Conservation (phyloP, 2,329 filamentous ascomycete species). For the Bimuria novae-zelandiae region DNA sequence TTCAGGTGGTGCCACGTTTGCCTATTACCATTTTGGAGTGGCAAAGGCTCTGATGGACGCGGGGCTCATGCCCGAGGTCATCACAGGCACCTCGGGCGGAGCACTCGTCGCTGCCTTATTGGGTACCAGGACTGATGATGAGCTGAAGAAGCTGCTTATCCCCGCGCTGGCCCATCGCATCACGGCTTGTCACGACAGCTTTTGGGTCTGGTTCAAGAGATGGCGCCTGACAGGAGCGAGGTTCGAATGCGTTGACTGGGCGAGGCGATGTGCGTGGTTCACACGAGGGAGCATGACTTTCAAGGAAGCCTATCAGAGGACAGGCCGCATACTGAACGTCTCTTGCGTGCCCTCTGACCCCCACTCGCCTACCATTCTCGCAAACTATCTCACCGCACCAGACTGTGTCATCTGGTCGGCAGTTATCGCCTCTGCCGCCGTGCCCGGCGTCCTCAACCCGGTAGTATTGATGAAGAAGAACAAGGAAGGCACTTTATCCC, state of each 20-base stretch:
- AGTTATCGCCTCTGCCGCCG: slow-evolving; percentile 90
- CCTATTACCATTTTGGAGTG: slow-evolving; percentile 96
- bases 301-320: slow-evolving; percentile 89
- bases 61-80: slow-evolving; percentile 84
- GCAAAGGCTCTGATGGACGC: slow-evolving; percentile 88
- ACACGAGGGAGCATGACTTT: slow-evolving; percentile 91
- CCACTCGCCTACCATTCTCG: slow-evolving; percentile 87
- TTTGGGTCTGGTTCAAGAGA: slow-evolving; percentile 74
- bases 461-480: slow-evolving; percentile 91
- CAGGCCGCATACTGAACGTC: slow-evolving; percentile 92
- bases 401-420: slow-evolving; percentile 99
- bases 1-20: slow-evolving; percentile 91
- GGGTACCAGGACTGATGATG: slow-evolving; percentile 87
- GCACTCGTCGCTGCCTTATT: slow-evolving; percentile 86
- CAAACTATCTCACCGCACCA: slow-evolving; percentile 92
- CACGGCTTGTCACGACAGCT: slow-evolving; percentile 79
- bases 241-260: slow-evolving; percentile 95
- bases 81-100: slow-evolving; percentile 94
- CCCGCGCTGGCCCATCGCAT: slow-evolving; percentile 86
- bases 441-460: slow-evolving; percentile 93
- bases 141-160: slow-evolving; percentile 81
- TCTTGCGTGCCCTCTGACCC: slow-evolving; percentile 95
- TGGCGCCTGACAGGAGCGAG: slow-evolving; percentile 94
- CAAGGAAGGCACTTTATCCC: slow-evolving; percentile 73
- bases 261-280: slow-evolving; percentile 84